Evolutionary conservation across 331 rosid genomes (phyloP).

Genomic region (Erythrophleum ivorense): DNA sequence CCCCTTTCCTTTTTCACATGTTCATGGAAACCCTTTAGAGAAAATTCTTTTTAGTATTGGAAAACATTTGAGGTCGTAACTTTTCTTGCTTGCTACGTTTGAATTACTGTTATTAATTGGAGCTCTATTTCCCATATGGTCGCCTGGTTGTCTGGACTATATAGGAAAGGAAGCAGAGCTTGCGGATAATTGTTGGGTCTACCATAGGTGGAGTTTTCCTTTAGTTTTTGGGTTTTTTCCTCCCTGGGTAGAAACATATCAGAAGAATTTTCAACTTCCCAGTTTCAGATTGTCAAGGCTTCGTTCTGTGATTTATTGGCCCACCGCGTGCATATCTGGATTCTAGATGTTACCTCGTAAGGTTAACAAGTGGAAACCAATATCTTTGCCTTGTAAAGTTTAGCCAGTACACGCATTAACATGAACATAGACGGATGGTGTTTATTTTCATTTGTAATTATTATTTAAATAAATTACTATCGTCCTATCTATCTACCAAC

Average conservation of each 20-base stretch:
- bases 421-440: neutral
- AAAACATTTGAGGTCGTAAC: neutral
- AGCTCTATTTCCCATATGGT: neutral
- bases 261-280: slow-evolving; percentile 25
- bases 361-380: slow-evolving; percentile 30
- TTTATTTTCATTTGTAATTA: slow-evolving; percentile 3
- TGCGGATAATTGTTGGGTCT: slow-evolving; percentile 1
- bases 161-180: slow-evolving; percentile 20
- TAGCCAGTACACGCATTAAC: slow-evolving; percentile 4
- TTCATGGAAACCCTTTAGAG: slow-evolving; percentile 14
- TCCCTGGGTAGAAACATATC: slow-evolving; percentile 8
- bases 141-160: slow-evolving; percentile 14
- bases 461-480: slow-evolving; percentile 6
- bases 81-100: slow-evolving; percentile 42
- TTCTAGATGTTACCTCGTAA: slow-evolving; percentile 21
- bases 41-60: neutral
- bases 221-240: neutral
- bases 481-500: neutral
- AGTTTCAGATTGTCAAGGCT: slow-evolving; percentile 6
- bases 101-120: slow-evolving; percentile 25
- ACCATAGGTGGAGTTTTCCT: slow-evolving; percentile 3
- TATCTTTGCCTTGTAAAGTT: slow-evolving; percentile 19
- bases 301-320: neutral
- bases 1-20: slow-evolving; percentile 30
- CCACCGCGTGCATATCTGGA: neutral